phyloP scores from a whole-genome alignment of 1,284 basidiomycete genomes.

The Pterula multifida region DNA sequence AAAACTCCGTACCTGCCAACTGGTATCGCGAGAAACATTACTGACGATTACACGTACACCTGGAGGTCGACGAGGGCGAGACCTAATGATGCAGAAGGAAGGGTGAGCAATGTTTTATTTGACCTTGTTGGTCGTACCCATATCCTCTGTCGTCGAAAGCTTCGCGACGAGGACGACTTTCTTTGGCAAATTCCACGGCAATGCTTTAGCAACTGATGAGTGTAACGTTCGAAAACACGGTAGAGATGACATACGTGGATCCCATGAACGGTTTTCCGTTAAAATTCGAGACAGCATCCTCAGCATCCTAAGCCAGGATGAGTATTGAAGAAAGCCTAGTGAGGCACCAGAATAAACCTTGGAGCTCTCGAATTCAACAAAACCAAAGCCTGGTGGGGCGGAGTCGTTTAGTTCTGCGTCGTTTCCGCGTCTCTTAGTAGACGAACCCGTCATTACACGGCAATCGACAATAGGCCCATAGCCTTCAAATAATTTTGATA shows the following conservation, averaged over 20 bases:
- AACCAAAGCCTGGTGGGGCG: slow-evolving; percentile 66
- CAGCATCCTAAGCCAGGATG: slow-evolving; percentile 59
- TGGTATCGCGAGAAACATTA: slow-evolving; percentile 83
- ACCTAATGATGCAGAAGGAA: slow-evolving; percentile 8
- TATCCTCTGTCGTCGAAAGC: slow-evolving; percentile 42
- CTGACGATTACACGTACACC: slow-evolving; percentile 78
- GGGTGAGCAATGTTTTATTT: slow-evolving; percentile 4
- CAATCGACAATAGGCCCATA: slow-evolving; percentile 82
- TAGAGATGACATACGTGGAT: slow-evolving; percentile 44
- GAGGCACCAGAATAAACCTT: slow-evolving; percentile 32
- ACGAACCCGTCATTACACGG: slow-evolving; percentile 83
- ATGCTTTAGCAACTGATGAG: slow-evolving; percentile 38
- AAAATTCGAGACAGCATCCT: slow-evolving; percentile 79
- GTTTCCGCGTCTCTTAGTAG: slow-evolving; percentile 10
- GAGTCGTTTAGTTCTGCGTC: slow-evolving; percentile 13
- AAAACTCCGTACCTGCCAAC: slow-evolving; percentile 82
- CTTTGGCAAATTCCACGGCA: slow-evolving; percentile 86
- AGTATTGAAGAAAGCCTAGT: slow-evolving; percentile 3
- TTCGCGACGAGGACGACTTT: slow-evolving; percentile 74
- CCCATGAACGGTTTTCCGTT: slow-evolving; percentile 86
- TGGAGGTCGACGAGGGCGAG: slow-evolving; percentile 59
- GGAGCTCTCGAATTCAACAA: slow-evolving; percentile 84
- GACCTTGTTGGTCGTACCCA: slow-evolving; percentile 29
- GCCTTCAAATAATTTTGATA: slow-evolving; percentile 76
- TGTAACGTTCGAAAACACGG: neutral